Conservation (phyloP, 257 asterid genomes). For the Verbascum thapsus region DNA sequence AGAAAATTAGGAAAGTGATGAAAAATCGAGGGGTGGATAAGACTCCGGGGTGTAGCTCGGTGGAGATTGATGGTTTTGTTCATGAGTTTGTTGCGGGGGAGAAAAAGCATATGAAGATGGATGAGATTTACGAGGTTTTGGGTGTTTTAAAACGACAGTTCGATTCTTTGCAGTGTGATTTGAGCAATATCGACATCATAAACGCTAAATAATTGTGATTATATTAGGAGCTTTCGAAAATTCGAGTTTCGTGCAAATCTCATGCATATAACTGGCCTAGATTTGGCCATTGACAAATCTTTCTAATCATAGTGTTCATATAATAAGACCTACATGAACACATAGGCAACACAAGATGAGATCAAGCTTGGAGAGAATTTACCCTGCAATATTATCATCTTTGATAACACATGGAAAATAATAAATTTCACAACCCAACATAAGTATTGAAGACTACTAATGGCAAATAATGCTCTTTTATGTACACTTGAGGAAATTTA, state of each 20-base stretch:
- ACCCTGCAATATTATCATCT: background rate
- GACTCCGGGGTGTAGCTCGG: constrained; percentile 74
- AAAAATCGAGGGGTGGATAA: constrained; percentile 55
- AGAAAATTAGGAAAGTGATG: constrained; percentile 56
- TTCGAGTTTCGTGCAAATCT: no score
- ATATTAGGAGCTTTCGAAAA: no score
- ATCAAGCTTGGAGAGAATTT: background rate
- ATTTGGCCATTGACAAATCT: no score
- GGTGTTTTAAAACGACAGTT: constrained; percentile 40
- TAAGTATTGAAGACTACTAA: constrained; percentile 11
- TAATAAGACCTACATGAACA: no score
- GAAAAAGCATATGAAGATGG: constrained; percentile 38
- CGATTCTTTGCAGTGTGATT: constrained; percentile 25
- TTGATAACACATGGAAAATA: background rate
- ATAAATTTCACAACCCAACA: constrained; percentile 2
- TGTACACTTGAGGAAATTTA: constrained; percentile 36
- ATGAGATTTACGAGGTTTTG: constrained; percentile 41
- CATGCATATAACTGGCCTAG: no score
- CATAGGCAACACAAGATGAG: no score
- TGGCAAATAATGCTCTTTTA: constrained; percentile 27
- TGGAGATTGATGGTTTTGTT: constrained; percentile 60
- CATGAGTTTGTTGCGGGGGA: constrained; percentile 75
- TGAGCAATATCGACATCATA: background rate
- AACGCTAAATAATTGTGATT: no score
- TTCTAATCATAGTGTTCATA: no score